These are phyloP conservation scores for Aureobasidium uvarum DNA, from an alignment of 2,329 filamentous ascomycete genomes.

Conservation along the genomic window DNA sequence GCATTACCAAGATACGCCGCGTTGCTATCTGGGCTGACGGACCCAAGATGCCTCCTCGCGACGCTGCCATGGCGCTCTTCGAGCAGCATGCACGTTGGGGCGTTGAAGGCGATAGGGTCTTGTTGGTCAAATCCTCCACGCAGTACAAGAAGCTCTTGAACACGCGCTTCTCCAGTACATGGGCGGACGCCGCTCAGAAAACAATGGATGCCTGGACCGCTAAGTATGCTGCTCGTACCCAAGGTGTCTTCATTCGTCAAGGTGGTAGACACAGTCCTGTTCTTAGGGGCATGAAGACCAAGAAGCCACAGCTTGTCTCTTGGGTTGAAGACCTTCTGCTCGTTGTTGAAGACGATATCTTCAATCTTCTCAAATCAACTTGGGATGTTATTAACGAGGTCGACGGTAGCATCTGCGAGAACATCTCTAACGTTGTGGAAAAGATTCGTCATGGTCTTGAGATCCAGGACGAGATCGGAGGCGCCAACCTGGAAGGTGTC, in stretches of 20 bases:
- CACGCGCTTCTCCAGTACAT: neutral
- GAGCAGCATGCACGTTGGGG: neutral
- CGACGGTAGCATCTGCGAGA: neutral
- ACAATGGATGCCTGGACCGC: neutral
- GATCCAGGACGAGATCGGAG: neutral
- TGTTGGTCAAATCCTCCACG: neutral
- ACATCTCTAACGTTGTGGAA: neutral
- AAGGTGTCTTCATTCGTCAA: neutral
- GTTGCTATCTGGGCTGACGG: neutral
- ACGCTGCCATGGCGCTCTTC: slow-evolving; percentile 1
- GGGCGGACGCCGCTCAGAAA: neutral
- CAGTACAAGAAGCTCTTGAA: neutral
- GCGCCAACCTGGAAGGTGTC: neutral
- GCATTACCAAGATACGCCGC: neutral
- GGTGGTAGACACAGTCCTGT: neutral
- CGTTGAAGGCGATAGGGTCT: neutral
- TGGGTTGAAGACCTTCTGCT: neutral
- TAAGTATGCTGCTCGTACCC: neutral
- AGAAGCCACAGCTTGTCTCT: neutral
- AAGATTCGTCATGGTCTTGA: neutral
- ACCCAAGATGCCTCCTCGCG: slow-evolving; percentile 3
- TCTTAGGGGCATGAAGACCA: neutral
- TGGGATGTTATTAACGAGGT: neutral
- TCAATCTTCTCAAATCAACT: neutral
- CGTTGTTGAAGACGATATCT: neutral